Base-by-base conservation (phyloP, 169 alveolate genomes). In the Eimeria necatrix region DNA sequence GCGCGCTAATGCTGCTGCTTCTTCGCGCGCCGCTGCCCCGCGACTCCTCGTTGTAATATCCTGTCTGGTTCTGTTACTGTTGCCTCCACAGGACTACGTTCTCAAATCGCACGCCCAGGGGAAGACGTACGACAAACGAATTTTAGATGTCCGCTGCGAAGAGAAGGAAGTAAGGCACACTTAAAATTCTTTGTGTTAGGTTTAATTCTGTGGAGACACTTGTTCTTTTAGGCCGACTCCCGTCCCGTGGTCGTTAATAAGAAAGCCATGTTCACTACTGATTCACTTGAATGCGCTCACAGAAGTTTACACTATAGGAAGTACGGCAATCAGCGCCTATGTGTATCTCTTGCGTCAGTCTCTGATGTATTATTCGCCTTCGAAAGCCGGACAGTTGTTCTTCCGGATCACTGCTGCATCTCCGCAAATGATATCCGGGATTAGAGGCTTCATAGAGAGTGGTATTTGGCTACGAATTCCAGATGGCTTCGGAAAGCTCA, bases 371-470 rank as follows among this genome's bases (percentile, higher is more conserved):
- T 93, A 84, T 64, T 46, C 76, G 5, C 95, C 91, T 9, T 32
- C 88, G 8, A 59, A 89, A 51, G 92, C 53, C 68, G 24, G 73
- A 5, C 93, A 80, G 52, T 61, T 73, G 64, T 98, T 97, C 94
- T 96, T 98, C 91, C 97, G 97, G 64, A 94, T 98, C 49, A 97
- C 98, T 0, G 98, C 97, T 14, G 96, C 97, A 16, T 94, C 97
- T 12, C 99, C 99, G 41, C 96, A 97, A 22, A 94, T 96, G 97
- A 97, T 98, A 16, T 96, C 99, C 14, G 86, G 98, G 14, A 96
- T 97, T 48, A 96, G 98, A 48, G 88, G 97, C 48, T 96, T 83
- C 95, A 96, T 98, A 48, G 99, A 98, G 94, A 81, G 96, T 49
- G 98, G 98, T 14, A 94, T 97, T 9, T 94, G 96, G 26, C 95